A percentile compares a stretch with the other conserved stretches of the same genome.
Conservation (phyloP, 768 basidiomycete species). For the Tubosaeta sp. region DNA sequence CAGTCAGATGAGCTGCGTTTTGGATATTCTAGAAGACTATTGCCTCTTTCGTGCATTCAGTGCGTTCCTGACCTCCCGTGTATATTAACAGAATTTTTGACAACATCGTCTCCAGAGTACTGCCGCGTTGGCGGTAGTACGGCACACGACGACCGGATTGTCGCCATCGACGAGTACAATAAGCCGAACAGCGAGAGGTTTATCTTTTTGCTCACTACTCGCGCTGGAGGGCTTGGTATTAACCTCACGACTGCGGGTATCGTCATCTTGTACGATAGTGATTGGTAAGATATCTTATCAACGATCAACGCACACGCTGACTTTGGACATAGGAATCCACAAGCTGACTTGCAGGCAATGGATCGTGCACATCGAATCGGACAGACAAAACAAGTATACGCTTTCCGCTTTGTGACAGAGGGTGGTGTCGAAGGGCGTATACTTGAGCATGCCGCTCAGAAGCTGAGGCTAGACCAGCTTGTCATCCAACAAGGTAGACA, state of each 20-base stretch:
- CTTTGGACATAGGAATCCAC: constrained; percentile 73
- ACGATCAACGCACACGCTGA: background rate
- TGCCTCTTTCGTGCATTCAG: constrained; percentile 88
- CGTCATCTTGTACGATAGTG: constrained; percentile 93
- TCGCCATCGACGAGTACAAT: constrained; percentile 97
- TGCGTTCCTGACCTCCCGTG: constrained; percentile 37
- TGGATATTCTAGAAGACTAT: constrained; percentile 95
- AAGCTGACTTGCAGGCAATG: constrained; percentile 99
- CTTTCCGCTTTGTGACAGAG: constrained; percentile 95
- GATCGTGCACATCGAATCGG: constrained; percentile 96
- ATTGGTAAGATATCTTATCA: constrained; percentile 60
- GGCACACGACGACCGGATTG: constrained; percentile 92
- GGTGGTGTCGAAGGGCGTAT: constrained; percentile 95
- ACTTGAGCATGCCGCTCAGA: constrained; percentile 92
- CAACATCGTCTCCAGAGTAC: constrained; percentile 55
- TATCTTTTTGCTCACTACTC: constrained; percentile 93
- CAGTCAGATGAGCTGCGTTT: constrained; percentile 98
- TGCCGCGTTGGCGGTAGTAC: constrained; percentile 96
- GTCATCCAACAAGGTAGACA: constrained; percentile 95
- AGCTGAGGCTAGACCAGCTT: constrained; percentile 89
- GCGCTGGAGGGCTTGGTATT: constrained; percentile 96
- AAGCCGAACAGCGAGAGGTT: constrained; percentile 92
- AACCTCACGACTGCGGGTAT: constrained; percentile 94
- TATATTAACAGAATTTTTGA: constrained; percentile 2
- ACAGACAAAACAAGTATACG: constrained; percentile 96